Percentiles rank a stretch among this genome's conserved stretches.
These are phyloP conservation scores for Cryphonectria japonica DNA, from an alignment of 2,329 filamentous ascomycete genomes.

Conservation along the genomic window DNA sequence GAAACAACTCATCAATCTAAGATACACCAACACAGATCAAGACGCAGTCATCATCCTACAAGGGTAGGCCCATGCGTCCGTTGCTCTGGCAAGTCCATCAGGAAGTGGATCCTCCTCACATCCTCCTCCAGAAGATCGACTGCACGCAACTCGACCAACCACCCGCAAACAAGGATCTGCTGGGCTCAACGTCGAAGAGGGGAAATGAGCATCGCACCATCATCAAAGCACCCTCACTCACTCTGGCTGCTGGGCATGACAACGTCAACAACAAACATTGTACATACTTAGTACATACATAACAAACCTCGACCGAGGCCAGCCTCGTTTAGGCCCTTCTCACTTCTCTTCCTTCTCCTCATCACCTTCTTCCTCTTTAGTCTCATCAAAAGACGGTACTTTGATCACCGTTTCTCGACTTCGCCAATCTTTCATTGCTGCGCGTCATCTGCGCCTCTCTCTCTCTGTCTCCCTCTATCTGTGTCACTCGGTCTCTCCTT, in stretches of 20 bases:
- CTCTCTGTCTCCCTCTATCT: not conserved
- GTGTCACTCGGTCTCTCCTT: not conserved
- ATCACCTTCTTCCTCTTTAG: not conserved
- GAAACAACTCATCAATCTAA: not conserved
- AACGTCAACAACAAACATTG: slow-evolving; percentile 6
- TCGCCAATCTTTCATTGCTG: slow-evolving; percentile 19
- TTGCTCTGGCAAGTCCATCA: slow-evolving; percentile 25
- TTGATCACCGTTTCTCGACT: not conserved
- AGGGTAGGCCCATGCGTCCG: slow-evolving; percentile 11
- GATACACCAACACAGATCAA: not conserved
- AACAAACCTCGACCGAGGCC: slow-evolving; percentile 2
- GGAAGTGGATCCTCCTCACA: slow-evolving; percentile 18
- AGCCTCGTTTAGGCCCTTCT: not conserved
- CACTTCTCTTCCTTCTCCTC: not conserved
- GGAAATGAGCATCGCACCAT: slow-evolving; percentile 28
- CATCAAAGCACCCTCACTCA: slow-evolving; percentile 16
- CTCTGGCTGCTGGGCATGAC: not conserved
- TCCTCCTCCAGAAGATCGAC: slow-evolving; percentile 15
- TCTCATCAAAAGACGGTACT: too few species aligned
- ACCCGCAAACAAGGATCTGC: slow-evolving; percentile 4
- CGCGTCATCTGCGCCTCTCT: slow-evolving; percentile 21
- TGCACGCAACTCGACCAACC: not conserved
- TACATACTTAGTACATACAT: slow-evolving; percentile 7
- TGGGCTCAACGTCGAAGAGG: slow-evolving; percentile 11
- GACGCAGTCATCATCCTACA: not conserved